Conservation (phyloP, 805 yeast species). For the Suhomyces tanzawaensis region DNA sequence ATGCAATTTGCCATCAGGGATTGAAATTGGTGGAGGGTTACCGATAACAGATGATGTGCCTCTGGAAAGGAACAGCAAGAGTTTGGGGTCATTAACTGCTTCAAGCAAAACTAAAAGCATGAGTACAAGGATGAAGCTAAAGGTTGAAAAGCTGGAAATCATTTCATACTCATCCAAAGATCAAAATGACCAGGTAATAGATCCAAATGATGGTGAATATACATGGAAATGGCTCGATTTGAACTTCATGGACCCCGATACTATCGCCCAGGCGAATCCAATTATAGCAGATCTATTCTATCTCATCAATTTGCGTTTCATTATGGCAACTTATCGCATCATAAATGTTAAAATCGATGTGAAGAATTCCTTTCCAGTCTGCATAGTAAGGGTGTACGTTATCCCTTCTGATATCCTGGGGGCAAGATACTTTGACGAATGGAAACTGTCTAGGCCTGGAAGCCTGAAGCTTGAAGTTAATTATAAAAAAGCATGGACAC, state of each 20-base stretch:
- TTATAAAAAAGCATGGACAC: conserved; percentile 30
- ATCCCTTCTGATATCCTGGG: conserved; percentile 46
- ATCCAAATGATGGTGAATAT: no score
- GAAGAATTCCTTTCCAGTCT: conserved; percentile 10
- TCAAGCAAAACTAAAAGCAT: no score
- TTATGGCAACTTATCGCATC: conserved; percentile 44
- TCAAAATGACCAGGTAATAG: no score
- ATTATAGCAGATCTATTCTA: conserved; percentile 40
- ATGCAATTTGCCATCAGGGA: conserved; percentile 38
- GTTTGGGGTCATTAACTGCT: no score
- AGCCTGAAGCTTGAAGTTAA: conserved; percentile 20
- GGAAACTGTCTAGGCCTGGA: conserved; percentile 37
- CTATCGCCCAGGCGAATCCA: conserved; percentile 7
- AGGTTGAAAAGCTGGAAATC: background rate
- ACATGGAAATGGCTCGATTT: conserved; percentile 60
- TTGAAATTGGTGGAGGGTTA: conserved; percentile 5
- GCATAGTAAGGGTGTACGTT: conserved; percentile 44
- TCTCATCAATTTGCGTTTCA: conserved; percentile 39
- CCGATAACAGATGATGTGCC: no score
- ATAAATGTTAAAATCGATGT: conserved; percentile 8
- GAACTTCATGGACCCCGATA: conserved; percentile 23
- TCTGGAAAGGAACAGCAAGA: no score
- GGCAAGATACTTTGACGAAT: conserved; percentile 26
- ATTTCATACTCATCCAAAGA: background rate
- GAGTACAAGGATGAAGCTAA: background rate